phyloP scores from a whole-genome alignment of 2,329 filamentous ascomycete genomes.

The Arachnomyces sp. region DNA sequence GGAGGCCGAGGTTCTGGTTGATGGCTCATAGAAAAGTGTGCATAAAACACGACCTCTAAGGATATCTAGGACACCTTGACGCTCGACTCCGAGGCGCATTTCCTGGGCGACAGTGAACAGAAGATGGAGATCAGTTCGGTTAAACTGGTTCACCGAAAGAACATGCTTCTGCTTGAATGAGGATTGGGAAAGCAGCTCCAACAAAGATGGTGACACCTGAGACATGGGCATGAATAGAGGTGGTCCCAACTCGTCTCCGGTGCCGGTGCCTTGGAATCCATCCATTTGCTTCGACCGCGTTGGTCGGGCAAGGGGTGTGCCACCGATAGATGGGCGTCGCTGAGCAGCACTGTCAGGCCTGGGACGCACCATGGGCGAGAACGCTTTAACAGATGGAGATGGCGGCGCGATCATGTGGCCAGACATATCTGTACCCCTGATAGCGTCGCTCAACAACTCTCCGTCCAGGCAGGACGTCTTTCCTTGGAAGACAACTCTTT shows the following conservation, averaged over 20 bases:
- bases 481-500: slow-evolving; percentile 66
- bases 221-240: slow-evolving; percentile 40
- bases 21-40: slow-evolving; percentile 96
- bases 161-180: slow-evolving; percentile 86
- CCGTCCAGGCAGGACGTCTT: slow-evolving; percentile 69
- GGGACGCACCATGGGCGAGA: slow-evolving; percentile 33
- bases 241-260: slow-evolving; percentile 29
- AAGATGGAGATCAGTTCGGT: slow-evolving; percentile 75
- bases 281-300: slow-evolving; percentile 20
- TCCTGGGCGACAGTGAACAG: slow-evolving; percentile 96
- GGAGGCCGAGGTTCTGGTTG: slow-evolving; percentile 86
- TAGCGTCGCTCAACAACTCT: slow-evolving; percentile 47
- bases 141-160: slow-evolving; percentile 85
- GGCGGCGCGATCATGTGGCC: slow-evolving; percentile 46
- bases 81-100: slow-evolving; percentile 91
- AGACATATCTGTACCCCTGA: slow-evolving; percentile 67
- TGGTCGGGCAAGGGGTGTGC: slow-evolving; percentile 28
- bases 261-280: slow-evolving; percentile 11
- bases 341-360: slow-evolving; percentile 31
- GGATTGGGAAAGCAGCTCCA: slow-evolving; percentile 66
- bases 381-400: slow-evolving; percentile 51
- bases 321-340: slow-evolving; percentile 28
- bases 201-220: slow-evolving; percentile 50
- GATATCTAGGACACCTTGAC: slow-evolving; percentile 78
- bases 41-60: slow-evolving; percentile 79